Percentiles rank a stretch among this genome's conserved stretches.
Conservation (phyloP, 176 grass and related monocot genomes). For the Eremochloa ophiuroides region DNA sequence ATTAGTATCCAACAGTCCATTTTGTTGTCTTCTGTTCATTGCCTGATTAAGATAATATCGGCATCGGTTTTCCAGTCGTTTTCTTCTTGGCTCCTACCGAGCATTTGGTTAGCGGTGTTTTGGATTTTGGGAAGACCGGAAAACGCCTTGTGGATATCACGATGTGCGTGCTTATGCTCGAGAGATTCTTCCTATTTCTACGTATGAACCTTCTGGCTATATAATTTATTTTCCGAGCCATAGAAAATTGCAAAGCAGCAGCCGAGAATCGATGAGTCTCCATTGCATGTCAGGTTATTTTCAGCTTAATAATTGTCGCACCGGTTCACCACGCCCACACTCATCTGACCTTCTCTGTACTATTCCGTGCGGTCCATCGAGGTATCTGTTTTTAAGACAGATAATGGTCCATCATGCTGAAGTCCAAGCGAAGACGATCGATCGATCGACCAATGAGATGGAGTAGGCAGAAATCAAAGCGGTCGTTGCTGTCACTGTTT, state of each 20-base stretch:
- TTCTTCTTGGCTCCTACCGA: constrained; percentile 15
- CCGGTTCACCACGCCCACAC: background rate
- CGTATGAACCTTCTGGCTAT: background rate
- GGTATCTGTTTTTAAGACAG: background rate
- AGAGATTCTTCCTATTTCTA: background rate
- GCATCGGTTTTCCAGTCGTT: constrained; percentile 11
- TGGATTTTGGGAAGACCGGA: background rate
- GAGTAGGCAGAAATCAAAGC: background rate
- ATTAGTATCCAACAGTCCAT: background rate
- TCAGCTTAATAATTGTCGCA: background rate
- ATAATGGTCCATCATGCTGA: background rate
- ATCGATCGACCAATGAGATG: background rate
- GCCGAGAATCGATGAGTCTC: background rate
- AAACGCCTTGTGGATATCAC: background rate
- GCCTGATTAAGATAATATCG: background rate
- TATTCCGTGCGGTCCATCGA: background rate
- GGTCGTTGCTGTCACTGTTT: background rate
- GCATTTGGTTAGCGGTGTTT: background rate
- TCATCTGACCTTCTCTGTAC: background rate
- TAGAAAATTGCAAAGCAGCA: background rate
- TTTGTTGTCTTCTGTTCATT: background rate
- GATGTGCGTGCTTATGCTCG: background rate
- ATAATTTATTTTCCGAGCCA: background rate
- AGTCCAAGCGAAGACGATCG: background rate
- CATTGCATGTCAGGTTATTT: background rate